A percentile compares a stretch with the other conserved stretches of the same genome.
These are phyloP conservation scores for Helianthus annuus DNA, from an alignment of 129 eudicot genomes.

Conservation along the genomic window DNA sequence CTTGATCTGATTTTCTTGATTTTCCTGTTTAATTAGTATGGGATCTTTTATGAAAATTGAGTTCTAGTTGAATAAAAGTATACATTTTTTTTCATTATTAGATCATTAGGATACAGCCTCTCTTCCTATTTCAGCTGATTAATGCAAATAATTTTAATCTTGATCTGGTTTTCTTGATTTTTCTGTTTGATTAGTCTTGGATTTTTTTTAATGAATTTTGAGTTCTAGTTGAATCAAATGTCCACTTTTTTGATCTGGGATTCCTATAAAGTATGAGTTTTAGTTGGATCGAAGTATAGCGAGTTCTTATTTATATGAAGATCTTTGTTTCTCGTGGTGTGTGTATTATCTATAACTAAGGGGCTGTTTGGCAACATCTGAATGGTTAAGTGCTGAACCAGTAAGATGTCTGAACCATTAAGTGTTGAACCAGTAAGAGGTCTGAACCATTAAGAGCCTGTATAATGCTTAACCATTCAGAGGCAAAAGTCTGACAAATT, in stretches of 20 bases:
- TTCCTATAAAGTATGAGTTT: conserved; percentile 8
- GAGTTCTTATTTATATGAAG: conserved; percentile 7
- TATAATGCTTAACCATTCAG: too few relatives aligned
- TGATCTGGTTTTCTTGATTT: background rate
- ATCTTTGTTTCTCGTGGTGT: conserved; percentile 16
- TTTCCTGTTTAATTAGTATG: background rate
- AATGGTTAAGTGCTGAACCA: too few relatives aligned
- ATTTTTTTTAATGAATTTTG: background rate
- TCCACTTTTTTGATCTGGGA: conserved; percentile 10
- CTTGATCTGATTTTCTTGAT: background rate
- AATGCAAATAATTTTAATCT: background rate
- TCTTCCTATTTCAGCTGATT: background rate
- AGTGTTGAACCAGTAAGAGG: too few relatives aligned
- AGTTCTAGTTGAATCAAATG: background rate
- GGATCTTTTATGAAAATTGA: background rate
- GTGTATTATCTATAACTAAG: background rate
- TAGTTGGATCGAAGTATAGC: background rate
- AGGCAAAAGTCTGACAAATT: too few relatives aligned
- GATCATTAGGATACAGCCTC: background rate
- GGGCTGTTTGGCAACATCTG: too few relatives aligned
- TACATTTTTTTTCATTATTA: background rate
- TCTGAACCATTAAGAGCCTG: too few relatives aligned
- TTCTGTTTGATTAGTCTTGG: background rate
- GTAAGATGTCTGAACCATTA: too few relatives aligned
- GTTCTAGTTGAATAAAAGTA: background rate